Percentiles rank a stretch among this genome's conserved stretches.
These are phyloP conservation scores for Cladosporium halotolerans DNA, from an alignment of 2,329 filamentous ascomycete genomes.

Conservation along the genomic window DNA sequence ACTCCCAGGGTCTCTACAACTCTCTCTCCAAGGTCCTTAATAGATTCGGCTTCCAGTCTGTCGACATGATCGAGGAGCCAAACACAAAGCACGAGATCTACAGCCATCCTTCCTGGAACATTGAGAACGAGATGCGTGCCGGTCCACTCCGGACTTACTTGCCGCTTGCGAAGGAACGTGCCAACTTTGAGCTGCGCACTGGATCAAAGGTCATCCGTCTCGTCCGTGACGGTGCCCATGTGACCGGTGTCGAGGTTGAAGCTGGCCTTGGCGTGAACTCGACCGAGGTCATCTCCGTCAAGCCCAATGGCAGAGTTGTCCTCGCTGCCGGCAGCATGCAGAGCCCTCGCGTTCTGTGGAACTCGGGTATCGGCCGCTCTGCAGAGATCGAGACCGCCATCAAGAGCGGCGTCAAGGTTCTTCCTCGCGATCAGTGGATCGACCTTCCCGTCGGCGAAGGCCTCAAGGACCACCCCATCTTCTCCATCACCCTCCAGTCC, in stretches of 20 bases:
- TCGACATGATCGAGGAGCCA: conserved; percentile 55
- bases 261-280: conserved; percentile 50
- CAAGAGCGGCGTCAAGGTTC: conserved; percentile 40
- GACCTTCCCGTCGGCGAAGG: conserved; percentile 50
- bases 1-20: conserved; percentile 60
- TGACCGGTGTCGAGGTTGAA: conserved; percentile 61
- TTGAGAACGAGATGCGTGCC: conserved; percentile 57
- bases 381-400: conserved; percentile 40
- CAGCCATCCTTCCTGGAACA: conserved; percentile 62
- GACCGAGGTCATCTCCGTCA: conserved; percentile 49
- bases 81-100: conserved; percentile 60
- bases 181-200: conserved; percentile 63
- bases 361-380: conserved; percentile 61
- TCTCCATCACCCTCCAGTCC: conserved; percentile 50
- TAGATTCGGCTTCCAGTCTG: conserved; percentile 55
- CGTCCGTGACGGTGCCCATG: conserved; percentile 53
- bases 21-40: conserved; percentile 55
- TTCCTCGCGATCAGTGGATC: conserved; percentile 43
- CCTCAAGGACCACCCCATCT: conserved; percentile 50
- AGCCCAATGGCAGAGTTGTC: conserved; percentile 57
- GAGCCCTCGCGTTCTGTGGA: conserved; percentile 60
- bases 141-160: conserved; percentile 68
- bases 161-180: conserved; percentile 50
- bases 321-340: conserved; percentile 63
- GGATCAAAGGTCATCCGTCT: conserved; percentile 62